Evolutionary conservation across 2,329 filamentous ascomycete genomes (phyloP), one percentile per base, ranked within the genome.

Genomic region (Pyricularia grisea): DNA sequence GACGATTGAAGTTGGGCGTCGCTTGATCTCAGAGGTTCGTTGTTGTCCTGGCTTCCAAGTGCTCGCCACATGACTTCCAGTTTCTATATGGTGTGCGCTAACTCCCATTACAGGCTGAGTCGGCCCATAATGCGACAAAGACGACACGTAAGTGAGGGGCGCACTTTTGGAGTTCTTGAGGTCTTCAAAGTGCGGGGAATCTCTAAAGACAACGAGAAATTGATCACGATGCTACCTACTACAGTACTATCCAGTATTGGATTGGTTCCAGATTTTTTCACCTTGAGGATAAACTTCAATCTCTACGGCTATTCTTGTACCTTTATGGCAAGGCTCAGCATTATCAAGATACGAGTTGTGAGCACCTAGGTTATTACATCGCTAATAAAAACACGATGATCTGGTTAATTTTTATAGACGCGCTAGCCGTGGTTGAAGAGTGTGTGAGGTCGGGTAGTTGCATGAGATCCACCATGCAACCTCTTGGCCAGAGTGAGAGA

Each of bases 1-100:
- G 72, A 87, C 85, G 0, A 85, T 89, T 67, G 77, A 85, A 67
- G 80, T 88, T 30, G 87, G 87, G 3, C 82, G 82, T 68, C 79
- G 74, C 28, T 79, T 87, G 75, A 88, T 90, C 73, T 78, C 81
- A n/a, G 80, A 84, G 76, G 79, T 78, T 70, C 69, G 75, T 69
- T 36, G 33, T 17, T 42, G 17, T 20, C 31, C 7, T n/a, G 20
- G 20, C 42, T n/a, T 55, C 42, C 17, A 55, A 20, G 42, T 55
- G 1, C 23, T 33, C 33, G n/a, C n/a, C 30, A 50, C 33, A 28
- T n/a, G 28, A 9, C 31, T 66, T 66, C 60, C 60, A 14, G 10
- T 31, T 36, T 30, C 33, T 36, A 36, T 17, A 17, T 42, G 30
- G 31, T 42, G 65, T 25, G 31, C 31, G 33, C 33, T 42, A 36